These are phyloP conservation scores for Penicillium antarcticum DNA, from an alignment of 495 filamentous ascomycete genomes.

Conservation along the genomic window DNA sequence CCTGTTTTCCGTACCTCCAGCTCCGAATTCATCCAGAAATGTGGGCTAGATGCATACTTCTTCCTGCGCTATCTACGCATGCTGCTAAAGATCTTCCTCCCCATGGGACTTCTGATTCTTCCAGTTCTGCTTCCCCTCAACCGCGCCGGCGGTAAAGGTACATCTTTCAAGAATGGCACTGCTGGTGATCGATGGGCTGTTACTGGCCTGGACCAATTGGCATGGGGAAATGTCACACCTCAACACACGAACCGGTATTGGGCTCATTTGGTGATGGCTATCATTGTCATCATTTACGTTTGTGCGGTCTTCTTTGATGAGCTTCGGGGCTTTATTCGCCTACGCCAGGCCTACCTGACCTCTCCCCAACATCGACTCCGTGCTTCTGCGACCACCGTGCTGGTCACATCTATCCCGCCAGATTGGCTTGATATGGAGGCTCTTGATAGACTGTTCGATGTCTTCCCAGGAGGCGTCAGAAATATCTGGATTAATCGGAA, in stretches of 20 bases:
- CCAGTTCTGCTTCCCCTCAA: slow-evolving; percentile 89
- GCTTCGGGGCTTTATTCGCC: slow-evolving; percentile 83
- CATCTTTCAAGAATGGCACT: slow-evolving; percentile 43
- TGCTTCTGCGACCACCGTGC: slow-evolving; percentile 93
- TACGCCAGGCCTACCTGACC: slow-evolving; percentile 93
- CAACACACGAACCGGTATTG: slow-evolving; percentile 72
- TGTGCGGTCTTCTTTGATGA: slow-evolving; percentile 88
- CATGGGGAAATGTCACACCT: slow-evolving; percentile 87
- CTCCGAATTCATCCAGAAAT: slow-evolving; percentile 90
- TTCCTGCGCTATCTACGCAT: slow-evolving; percentile 94
- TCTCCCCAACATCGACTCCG: slow-evolving; percentile 90
- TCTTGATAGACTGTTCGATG: slow-evolving; percentile 83
- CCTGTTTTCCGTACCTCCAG: slow-evolving; percentile 74
- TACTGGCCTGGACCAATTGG: slow-evolving; percentile 72
- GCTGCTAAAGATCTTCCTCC: slow-evolving; percentile 86
- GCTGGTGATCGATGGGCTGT: slow-evolving; percentile 43
- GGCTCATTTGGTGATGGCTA: slow-evolving; percentile 81
- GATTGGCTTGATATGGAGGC: slow-evolving; percentile 85
- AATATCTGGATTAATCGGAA: slow-evolving; percentile 98
- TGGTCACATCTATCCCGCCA: slow-evolving; percentile 83
- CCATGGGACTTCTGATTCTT: slow-evolving; percentile 72
- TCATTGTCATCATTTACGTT: slow-evolving; percentile 78
- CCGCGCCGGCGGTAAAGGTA: slow-evolving; percentile 64
- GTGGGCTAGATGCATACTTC: slow-evolving; percentile 95
- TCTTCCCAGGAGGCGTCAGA: slow-evolving; percentile 91